Conservation (phyloP, 768 basidiomycete genomes). For the Pholiota microspora region DNA sequence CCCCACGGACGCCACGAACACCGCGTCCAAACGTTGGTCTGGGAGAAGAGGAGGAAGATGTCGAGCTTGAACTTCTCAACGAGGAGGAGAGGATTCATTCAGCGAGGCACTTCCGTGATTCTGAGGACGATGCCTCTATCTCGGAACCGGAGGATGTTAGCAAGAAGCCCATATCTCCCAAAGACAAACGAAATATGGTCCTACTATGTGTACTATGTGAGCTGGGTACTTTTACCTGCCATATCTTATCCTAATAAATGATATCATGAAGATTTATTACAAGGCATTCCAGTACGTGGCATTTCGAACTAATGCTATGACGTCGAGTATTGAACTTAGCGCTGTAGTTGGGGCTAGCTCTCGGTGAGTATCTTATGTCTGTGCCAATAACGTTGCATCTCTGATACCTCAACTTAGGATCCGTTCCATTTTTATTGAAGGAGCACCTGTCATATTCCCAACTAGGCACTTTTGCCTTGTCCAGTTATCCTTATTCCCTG, state of each 20-base stretch:
- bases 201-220: constrained; percentile 85
- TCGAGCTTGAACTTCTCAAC: constrained; percentile 60
- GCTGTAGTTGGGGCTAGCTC: constrained; percentile 77
- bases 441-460: constrained; percentile 97
- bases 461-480: constrained; percentile 89
- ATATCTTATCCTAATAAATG: constrained; percentile 8
- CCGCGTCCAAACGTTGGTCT: constrained; percentile 33
- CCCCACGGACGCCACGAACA: constrained; percentile 49
- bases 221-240: constrained; percentile 28
- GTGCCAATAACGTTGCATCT: not conserved
- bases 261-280: constrained; percentile 58
- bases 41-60: constrained; percentile 54
- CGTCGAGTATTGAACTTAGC: constrained; percentile 1
- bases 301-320: constrained; percentile 1
- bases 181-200: constrained; percentile 83
- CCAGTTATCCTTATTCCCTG: constrained; percentile 93
- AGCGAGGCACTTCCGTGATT: constrained; percentile 38
- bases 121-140: constrained; percentile 25
- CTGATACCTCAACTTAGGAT: constrained; percentile 50
- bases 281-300: constrained; percentile 82
- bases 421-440: constrained; percentile 93
- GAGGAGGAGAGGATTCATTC: constrained; percentile 54
- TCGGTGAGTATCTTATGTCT: constrained; percentile 47
- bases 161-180: constrained; percentile 56
- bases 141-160: constrained; percentile 25